Evolutionary conservation across 176 grass and related monocot species (phyloP).

Genomic region (Oryza meridionalis): DNA sequence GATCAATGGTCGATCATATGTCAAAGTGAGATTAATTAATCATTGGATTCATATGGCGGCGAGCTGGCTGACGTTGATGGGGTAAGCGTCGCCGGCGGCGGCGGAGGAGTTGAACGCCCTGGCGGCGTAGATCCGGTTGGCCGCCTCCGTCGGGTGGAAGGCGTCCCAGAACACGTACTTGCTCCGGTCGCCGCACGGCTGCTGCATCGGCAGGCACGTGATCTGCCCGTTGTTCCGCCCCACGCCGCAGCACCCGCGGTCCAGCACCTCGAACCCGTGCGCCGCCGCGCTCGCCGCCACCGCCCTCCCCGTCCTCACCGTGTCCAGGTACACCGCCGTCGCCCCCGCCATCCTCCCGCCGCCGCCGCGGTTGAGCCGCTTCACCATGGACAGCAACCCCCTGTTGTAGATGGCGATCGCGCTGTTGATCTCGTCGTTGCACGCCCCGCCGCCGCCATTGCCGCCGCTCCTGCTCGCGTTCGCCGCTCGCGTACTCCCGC

Average conservation of each 20-base stretch:
- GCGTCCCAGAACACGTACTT: slow-evolving; percentile 94
- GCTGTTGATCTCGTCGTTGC: slow-evolving; percentile 85
- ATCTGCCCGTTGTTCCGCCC: slow-evolving; percentile 95
- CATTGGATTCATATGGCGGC: slow-evolving; percentile 44
- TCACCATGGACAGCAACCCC: slow-evolving; percentile 73
- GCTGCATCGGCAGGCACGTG: slow-evolving; percentile 86
- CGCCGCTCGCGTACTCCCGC: neutral
- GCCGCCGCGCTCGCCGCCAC: slow-evolving; percentile 49
- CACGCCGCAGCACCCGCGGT: slow-evolving; percentile 87
- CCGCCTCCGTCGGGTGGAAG: slow-evolving; percentile 89
- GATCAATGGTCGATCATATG: neutral
- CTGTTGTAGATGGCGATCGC: slow-evolving; percentile 70
- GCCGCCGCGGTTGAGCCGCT: slow-evolving; percentile 45
- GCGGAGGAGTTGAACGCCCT: slow-evolving; percentile 70
- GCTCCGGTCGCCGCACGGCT: slow-evolving; percentile 63
- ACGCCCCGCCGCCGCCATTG: neutral
- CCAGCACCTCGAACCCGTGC: slow-evolving; percentile 76
- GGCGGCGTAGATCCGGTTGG: slow-evolving; percentile 69
- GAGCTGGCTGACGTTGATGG: slow-evolving; percentile 77
- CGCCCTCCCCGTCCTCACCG: slow-evolving; percentile 56
- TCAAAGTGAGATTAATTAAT: no score
- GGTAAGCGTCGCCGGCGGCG: slow-evolving; percentile 43
- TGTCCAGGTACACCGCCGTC: slow-evolving; percentile 65
- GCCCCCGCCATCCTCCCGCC: slow-evolving; percentile 37
- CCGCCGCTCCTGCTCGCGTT: neutral